These are phyloP conservation scores for Bidens hawaiensis DNA, from an alignment of 140 eudicot genomes.

Conservation along the genomic window DNA sequence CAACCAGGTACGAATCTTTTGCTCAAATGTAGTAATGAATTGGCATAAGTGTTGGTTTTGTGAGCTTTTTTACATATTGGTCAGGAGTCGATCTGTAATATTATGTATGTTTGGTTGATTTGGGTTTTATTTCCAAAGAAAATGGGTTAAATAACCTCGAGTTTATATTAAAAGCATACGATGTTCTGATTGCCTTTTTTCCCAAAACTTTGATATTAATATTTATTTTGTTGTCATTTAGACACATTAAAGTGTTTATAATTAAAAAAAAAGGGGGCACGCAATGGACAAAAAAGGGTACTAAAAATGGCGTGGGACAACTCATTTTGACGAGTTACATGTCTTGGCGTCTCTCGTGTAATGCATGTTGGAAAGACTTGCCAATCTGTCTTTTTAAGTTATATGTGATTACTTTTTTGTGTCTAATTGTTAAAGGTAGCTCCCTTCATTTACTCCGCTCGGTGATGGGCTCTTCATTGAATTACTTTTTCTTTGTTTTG, in stretches of 20 bases:
- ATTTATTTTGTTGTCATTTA: background rate
- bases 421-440: constrained; percentile 46
- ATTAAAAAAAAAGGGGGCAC: no score
- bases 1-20: constrained; percentile 57
- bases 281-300: no score
- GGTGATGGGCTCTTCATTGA: no score
- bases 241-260: no score
- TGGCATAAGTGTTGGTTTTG: constrained; percentile 3
- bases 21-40: background rate
- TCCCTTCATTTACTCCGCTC: no score
- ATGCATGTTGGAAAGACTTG: background rate
- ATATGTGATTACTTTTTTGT: background rate
- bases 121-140: background rate
- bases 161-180: background rate
- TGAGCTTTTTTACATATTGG: background rate
- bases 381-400: background rate
- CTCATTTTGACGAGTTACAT: background rate
- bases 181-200: background rate
- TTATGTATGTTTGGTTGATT: background rate
- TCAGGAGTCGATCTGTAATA: no score
- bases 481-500: no score
- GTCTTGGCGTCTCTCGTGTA: background rate
- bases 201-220: background rate
- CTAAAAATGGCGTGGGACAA: background rate
- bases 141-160: background rate